Conservation (phyloP, 768 basidiomycete species). For the Boletus edulis region DNA sequence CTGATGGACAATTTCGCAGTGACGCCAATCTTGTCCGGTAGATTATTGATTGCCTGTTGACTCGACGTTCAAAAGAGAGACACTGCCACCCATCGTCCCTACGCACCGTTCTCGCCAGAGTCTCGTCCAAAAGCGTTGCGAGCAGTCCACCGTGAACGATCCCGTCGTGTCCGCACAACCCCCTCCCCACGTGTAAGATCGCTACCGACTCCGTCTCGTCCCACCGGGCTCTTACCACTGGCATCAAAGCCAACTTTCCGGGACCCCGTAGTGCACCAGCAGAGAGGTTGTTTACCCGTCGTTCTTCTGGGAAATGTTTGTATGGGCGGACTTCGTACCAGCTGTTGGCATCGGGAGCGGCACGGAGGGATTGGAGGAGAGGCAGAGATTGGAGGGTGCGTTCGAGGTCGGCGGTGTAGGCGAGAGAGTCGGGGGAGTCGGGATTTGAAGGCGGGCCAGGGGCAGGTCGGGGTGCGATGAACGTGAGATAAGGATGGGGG, state of each 20-base stretch:
- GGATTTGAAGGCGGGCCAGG: slow-evolving; percentile 61
- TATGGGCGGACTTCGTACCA: slow-evolving; percentile 86
- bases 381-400: slow-evolving; percentile 62
- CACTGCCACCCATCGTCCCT: not conserved
- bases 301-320: slow-evolving; percentile 61
- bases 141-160: slow-evolving; percentile 93
- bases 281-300: slow-evolving; percentile 79
- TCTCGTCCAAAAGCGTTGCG: slow-evolving; percentile 88
- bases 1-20: slow-evolving; percentile 82
- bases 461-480: slow-evolving; percentile 75
- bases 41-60: slow-evolving; percentile 72
- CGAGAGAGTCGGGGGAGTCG: slow-evolving; percentile 55
- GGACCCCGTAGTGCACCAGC: slow-evolving; percentile 86
- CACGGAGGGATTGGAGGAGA: slow-evolving; percentile 51
- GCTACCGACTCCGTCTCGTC: slow-evolving; percentile 75
- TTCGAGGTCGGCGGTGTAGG: slow-evolving; percentile 63
- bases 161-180: slow-evolving; percentile 90
- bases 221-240: slow-evolving; percentile 66
- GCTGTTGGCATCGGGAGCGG: slow-evolving; percentile 45
- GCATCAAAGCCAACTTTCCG: slow-evolving; percentile 77
- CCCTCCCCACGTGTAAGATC: slow-evolving; percentile 80
- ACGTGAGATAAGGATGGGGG: slow-evolving; percentile 61
- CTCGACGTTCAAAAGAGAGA: slow-evolving; percentile 2
- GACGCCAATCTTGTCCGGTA: slow-evolving; percentile 89
- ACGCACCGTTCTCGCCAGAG: slow-evolving; percentile 73